Percentiles rank a stretch among this genome's conserved stretches.
phyloP scores from a whole-genome alignment of 2,329 filamentous ascomycete species.

The Fusarium algeriense region DNA sequence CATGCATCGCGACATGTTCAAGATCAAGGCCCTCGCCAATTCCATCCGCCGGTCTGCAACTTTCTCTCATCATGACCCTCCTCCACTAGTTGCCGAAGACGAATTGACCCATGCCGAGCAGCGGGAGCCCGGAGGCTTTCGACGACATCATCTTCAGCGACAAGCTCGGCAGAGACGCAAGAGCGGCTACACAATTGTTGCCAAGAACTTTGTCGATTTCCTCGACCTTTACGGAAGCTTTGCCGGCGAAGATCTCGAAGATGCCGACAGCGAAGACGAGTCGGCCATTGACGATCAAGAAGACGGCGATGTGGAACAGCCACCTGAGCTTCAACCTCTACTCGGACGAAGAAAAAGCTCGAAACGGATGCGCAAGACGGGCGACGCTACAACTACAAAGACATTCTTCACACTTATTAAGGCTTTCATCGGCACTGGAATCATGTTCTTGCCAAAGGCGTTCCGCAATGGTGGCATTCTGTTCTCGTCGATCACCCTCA shows the following conservation, averaged over 20 bases:
- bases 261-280: conserved; percentile 68
- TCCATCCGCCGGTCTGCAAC: conserved; percentile 71
- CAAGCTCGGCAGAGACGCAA: conserved; percentile 55
- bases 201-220: conserved; percentile 80
- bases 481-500: conserved; percentile 77
- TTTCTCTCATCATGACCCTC: conserved; percentile 68
- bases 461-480: conserved; percentile 83
- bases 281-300: conserved; percentile 64
- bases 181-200: conserved; percentile 64
- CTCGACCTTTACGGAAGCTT: conserved; percentile 82
- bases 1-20: conserved; percentile 83
- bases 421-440: conserved; percentile 83
- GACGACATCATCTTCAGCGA: conserved; percentile 57
- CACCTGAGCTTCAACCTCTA: conserved; percentile 70
- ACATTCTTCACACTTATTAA: conserved; percentile 84
- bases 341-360: conserved; percentile 63
- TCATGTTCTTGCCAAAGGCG: conserved; percentile 85
- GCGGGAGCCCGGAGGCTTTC: conserved; percentile 61
- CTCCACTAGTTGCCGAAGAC: conserved; percentile 47
- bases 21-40: conserved; percentile 70
- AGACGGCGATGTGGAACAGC: conserved; percentile 57
- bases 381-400: conserved; percentile 76
- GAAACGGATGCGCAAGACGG: conserved; percentile 58
- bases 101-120: conserved; percentile 55
- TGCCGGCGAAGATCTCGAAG: conserved; percentile 76